phyloP scores from a whole-genome alignment of 1,284 basidiomycete species.

The Austroboletus rostrupii region DNA sequence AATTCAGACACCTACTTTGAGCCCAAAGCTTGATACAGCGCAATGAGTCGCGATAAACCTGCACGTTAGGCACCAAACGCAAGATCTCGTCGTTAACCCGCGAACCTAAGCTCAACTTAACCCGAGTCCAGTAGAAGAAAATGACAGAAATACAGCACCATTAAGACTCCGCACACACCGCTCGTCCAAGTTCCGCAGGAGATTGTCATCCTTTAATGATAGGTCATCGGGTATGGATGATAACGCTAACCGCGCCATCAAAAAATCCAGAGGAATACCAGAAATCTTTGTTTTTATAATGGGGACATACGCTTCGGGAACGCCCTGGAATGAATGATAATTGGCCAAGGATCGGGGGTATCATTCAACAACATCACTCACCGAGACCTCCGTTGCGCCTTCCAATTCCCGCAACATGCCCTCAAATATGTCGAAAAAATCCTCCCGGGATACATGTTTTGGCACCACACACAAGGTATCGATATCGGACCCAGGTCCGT shows the following conservation, averaged over 20 bases:
- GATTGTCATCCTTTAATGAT: slow-evolving; percentile 85
- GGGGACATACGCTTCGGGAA: slow-evolving; percentile 95
- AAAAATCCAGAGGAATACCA: slow-evolving; percentile 91
- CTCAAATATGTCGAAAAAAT: slow-evolving; percentile 94
- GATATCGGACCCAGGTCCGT: slow-evolving; percentile 95
- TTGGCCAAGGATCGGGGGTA: slow-evolving; percentile 1
- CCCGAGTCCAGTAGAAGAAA: slow-evolving; percentile 3
- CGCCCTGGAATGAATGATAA: slow-evolving; percentile 54
- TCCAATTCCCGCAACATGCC: slow-evolving; percentile 84
- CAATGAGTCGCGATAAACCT: slow-evolving; percentile 91
- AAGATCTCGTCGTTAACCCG: slow-evolving; percentile 96
- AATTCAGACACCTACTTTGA: slow-evolving; percentile 59
- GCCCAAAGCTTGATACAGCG: slow-evolving; percentile 99
- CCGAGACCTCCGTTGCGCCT: slow-evolving; percentile 86
- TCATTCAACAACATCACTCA: slow-evolving; percentile 40
- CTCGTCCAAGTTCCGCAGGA: slow-evolving; percentile 92
- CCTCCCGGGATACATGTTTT: slow-evolving; percentile 90
- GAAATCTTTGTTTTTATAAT: slow-evolving; percentile 91
- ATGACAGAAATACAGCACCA: slow-evolving; percentile 43
- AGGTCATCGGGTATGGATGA: slow-evolving; percentile 89
- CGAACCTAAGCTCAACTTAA: slow-evolving; percentile 59
- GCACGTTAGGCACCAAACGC: slow-evolving; percentile 90
- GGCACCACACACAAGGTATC: slow-evolving; percentile 99
- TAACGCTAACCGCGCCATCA: slow-evolving; percentile 84
- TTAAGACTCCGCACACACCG: slow-evolving; percentile 92